phyloP scores from a whole-genome alignment of 2,329 filamentous ascomycete genomes.

The Arthrobotrys megalospora region DNA sequence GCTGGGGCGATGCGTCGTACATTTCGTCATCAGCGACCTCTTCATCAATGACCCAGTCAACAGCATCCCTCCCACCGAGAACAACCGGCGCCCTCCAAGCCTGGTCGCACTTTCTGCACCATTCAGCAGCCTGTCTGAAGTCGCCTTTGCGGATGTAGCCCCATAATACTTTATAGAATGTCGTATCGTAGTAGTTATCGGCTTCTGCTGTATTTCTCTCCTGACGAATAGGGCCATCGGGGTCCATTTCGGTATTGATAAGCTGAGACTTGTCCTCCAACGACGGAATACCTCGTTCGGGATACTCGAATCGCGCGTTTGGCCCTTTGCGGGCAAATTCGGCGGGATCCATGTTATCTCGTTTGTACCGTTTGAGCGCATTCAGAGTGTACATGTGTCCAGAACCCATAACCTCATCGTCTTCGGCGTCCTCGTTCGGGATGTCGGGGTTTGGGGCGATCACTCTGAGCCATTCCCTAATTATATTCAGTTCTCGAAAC shows the following conservation, averaged over 20 bases:
- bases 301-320: slow-evolving; percentile 53
- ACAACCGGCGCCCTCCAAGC: slow-evolving; percentile 85
- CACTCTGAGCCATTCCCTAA: slow-evolving; percentile 88
- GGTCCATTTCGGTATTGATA: slow-evolving; percentile 89
- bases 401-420: slow-evolving; percentile 85
- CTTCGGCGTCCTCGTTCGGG: slow-evolving; percentile 82
- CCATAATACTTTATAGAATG: slow-evolving; percentile 94
- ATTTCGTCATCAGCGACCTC: slow-evolving; percentile 69
- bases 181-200: slow-evolving; percentile 89
- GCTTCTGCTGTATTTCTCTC: slow-evolving; percentile 81
- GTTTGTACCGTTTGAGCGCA: slow-evolving; percentile 90
- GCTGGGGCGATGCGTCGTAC: slow-evolving; percentile 64
- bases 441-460: slow-evolving; percentile 78
- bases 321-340: slow-evolving; percentile 43
- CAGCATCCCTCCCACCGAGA: slow-evolving; percentile 79
- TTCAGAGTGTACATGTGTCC: slow-evolving; percentile 94
- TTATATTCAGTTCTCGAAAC: slow-evolving; percentile 82
- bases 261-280: slow-evolving; percentile 75
- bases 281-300: slow-evolving; percentile 65
- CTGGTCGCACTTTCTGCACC: slow-evolving; percentile 88
- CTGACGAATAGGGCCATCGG: slow-evolving; percentile 88
- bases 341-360: slow-evolving; percentile 69
- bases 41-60: slow-evolving; percentile 70
- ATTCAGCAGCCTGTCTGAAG: slow-evolving; percentile 81
- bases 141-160: slow-evolving; percentile 91